A percentile compares a stretch with the other conserved stretches of the same genome.
phyloP scores from a whole-genome alignment of 2,329 filamentous ascomycete genomes.

The Exophiala phaeomuriformis region DNA sequence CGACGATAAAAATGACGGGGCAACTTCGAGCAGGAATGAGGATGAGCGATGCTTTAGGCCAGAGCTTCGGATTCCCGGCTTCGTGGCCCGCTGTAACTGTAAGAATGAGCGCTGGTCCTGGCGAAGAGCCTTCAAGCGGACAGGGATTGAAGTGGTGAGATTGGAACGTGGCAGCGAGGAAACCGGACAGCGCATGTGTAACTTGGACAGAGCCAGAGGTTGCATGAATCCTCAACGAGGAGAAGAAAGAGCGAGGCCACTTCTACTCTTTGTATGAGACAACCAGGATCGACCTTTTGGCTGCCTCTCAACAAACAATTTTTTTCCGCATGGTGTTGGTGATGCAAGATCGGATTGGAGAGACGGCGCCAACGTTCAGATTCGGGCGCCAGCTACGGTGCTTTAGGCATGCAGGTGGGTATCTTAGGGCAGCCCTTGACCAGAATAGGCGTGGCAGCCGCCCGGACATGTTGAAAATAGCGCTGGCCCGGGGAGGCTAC shows the following conservation, averaged over 20 bases:
- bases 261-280: neutral
- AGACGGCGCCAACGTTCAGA: neutral
- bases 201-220: neutral
- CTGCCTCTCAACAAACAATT: neutral
- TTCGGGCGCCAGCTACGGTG: neutral
- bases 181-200: constrained; percentile 1
- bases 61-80: neutral
- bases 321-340: neutral
- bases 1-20: constrained; percentile 4
- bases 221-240: neutral
- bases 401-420: neutral
- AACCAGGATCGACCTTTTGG: neutral
- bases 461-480: neutral
- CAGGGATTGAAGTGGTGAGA: constrained; percentile 1
- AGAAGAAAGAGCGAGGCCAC: neutral
- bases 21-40: neutral
- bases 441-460: neutral
- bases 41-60: neutral
- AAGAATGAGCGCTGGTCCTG: neutral
- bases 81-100: neutral
- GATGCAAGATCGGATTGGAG: neutral
- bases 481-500: too few relatives aligned
- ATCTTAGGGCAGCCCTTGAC: neutral
- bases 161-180: constrained; percentile 8
- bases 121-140: neutral